Conservation (phyloP, 1,284 basidiomycete species). For the Xerocomus nothofagi region DNA sequence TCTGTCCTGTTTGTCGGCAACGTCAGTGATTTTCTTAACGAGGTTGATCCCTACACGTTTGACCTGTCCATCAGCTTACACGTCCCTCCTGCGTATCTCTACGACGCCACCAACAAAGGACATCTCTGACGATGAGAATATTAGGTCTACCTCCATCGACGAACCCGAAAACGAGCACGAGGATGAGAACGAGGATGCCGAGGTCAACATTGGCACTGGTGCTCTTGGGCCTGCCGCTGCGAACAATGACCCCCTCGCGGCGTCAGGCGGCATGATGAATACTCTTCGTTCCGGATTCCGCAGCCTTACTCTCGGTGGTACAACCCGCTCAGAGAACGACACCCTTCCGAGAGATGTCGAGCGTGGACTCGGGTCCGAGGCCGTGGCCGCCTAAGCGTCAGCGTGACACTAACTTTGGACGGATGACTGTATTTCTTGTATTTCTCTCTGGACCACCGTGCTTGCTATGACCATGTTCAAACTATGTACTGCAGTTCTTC, state of each 20-base stretch:
- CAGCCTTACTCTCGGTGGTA: constrained; percentile 22
- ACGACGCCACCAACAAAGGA: constrained; percentile 62
- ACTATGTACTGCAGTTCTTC: background rate
- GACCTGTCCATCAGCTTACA: constrained; percentile 61
- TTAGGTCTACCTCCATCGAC: constrained; percentile 38
- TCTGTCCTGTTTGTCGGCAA: constrained; percentile 91
- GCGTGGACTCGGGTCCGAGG: constrained; percentile 29
- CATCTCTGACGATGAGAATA: constrained; percentile 37
- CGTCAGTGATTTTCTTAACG: constrained; percentile 47
- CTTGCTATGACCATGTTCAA: background rate
- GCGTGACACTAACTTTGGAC: background rate
- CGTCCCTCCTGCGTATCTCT: constrained; percentile 81
- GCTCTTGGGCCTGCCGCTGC: background rate
- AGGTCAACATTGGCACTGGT: constrained; percentile 1
- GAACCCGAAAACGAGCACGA: constrained; percentile 24
- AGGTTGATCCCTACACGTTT: background rate
- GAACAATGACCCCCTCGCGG: constrained; percentile 16
- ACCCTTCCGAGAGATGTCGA: constrained; percentile 40
- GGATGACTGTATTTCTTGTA: background rate
- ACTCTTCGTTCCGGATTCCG: constrained; percentile 38
- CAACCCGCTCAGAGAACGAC: constrained; percentile 20
- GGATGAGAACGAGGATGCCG: constrained; percentile 19
- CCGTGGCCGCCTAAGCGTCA: constrained; percentile 13
- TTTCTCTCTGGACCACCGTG: background rate
- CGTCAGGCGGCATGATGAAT: constrained; percentile 32